Percentiles rank a stretch among this genome's conserved stretches.
These are phyloP conservation scores for Daldinia concentrica DNA, from an alignment of 495 filamentous ascomycete species.

Conservation along the genomic window DNA sequence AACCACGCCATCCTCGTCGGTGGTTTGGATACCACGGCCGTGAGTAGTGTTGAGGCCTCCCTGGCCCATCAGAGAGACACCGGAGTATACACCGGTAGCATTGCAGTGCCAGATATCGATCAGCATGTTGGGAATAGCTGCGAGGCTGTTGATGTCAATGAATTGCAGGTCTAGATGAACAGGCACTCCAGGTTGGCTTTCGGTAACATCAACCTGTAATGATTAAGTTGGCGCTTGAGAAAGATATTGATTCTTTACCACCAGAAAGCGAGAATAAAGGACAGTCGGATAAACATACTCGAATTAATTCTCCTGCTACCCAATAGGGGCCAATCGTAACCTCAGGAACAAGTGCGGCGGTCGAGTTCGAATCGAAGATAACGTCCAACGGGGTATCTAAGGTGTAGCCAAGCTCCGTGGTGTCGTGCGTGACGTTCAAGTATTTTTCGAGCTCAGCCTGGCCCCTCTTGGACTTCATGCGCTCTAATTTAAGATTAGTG, in stretches of 20 bases:
- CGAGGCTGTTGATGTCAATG: slow-evolving; percentile 62
- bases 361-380: slow-evolving; percentile 57
- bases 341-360: slow-evolving; percentile 52
- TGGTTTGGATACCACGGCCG: slow-evolving; percentile 59
- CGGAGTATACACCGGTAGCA: slow-evolving; percentile 63
- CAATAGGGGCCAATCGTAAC: slow-evolving; percentile 55
- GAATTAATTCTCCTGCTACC: slow-evolving; percentile 55
- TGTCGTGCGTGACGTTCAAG: slow-evolving; percentile 38
- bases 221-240: slow-evolving; percentile 26
- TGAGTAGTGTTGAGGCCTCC: slow-evolving; percentile 58
- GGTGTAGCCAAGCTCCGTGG: slow-evolving; percentile 42
- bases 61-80: slow-evolving; percentile 40
- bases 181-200: slow-evolving; percentile 57
- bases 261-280: not conserved
- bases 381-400: slow-evolving; percentile 54
- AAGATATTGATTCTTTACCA: too few species aligned
- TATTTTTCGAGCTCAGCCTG: slow-evolving; percentile 43
- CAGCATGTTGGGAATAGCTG: slow-evolving; percentile 58
- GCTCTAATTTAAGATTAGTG: slow-evolving; percentile 30
- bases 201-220: slow-evolving; percentile 55
- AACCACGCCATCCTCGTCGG: slow-evolving; percentile 58
- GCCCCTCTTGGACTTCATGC: slow-evolving; percentile 41
- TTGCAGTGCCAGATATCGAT: slow-evolving; percentile 64
- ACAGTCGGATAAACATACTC: slow-evolving; percentile 19
- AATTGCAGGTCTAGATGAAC: slow-evolving; percentile 65